Conservation (phyloP, 192 early-diverging fungal genomes). For the Backusella psychrophila region DNA sequence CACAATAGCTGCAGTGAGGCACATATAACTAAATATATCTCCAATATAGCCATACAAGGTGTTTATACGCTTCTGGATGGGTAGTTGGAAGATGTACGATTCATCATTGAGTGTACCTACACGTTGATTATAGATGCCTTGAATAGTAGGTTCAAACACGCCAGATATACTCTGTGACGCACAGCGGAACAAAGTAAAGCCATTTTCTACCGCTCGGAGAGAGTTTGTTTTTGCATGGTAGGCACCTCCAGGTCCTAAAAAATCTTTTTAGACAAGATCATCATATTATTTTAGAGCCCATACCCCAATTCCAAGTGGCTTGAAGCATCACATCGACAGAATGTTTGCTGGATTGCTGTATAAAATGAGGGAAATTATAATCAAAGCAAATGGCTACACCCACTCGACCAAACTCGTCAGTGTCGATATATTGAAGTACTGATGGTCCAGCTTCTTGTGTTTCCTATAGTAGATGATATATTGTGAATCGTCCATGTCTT, state of each 20-base stretch:
- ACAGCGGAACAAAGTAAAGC: slow-evolving; percentile 42
- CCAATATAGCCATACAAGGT: neutral
- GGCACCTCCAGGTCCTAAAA: slow-evolving; percentile 36
- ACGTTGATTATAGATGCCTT: neutral
- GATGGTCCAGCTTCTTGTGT: slow-evolving; percentile 34
- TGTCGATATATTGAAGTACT: slow-evolving; percentile 28
- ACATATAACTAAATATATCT: neutral
- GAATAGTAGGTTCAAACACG: slow-evolving; percentile 11
- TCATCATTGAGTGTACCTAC: slow-evolving; percentile 2
- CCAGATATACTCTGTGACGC: slow-evolving; percentile 42
- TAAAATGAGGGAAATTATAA: slow-evolving; percentile 42
- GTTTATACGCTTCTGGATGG: neutral
- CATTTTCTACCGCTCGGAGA: slow-evolving; percentile 44
- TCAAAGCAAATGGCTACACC: slow-evolving; percentile 48
- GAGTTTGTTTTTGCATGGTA: slow-evolving; percentile 38
- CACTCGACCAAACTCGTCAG: slow-evolving; percentile 36
- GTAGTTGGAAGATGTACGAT: neutral
- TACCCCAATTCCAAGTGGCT: slow-evolving; percentile 46
- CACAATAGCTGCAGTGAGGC: neutral
- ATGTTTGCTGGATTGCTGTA: slow-evolving; percentile 40
- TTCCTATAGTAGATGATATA: slow-evolving; percentile 2
- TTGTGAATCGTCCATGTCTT: no score
- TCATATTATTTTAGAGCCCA: neutral
- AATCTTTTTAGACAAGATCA: neutral
- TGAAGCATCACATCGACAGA: slow-evolving; percentile 46